Evolutionary conservation across 345 rosid genomes (phyloP).

Genomic region (Aquilaria yunnanensis): DNA sequence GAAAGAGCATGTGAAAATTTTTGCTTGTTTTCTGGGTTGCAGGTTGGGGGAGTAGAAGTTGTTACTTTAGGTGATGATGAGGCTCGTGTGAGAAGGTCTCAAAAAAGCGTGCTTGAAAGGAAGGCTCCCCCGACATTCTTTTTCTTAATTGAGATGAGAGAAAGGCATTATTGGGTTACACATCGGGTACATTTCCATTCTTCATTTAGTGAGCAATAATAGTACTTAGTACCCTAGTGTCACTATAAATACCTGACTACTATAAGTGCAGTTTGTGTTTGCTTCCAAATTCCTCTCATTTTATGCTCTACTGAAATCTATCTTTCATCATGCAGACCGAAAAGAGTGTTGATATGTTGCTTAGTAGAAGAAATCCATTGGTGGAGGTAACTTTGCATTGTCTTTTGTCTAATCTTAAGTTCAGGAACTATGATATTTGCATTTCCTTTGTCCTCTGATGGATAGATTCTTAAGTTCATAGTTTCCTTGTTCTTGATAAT

Average conservation of each 20-base stretch:
- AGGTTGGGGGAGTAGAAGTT: slow-evolving; percentile 61
- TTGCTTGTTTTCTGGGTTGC: slow-evolving; percentile 10
- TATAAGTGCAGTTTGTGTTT: neutral
- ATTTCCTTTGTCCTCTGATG: neutral
- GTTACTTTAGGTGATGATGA: slow-evolving; percentile 69
- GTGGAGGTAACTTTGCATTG: slow-evolving; percentile 44
- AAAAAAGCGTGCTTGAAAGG: slow-evolving; percentile 63
- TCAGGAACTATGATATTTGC: neutral
- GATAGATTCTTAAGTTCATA: neutral
- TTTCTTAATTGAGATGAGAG: slow-evolving; percentile 69
- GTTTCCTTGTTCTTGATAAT: neutral
- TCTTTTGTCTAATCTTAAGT: too few relatives aligned
- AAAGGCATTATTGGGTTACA: slow-evolving; percentile 50
- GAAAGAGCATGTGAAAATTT: neutral
- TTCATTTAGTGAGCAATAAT: neutral
- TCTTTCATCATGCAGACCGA: slow-evolving; percentile 38
- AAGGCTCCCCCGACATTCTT: slow-evolving; percentile 65
- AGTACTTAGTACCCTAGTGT: neutral
- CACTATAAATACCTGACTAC: neutral
- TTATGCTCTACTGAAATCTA: neutral
- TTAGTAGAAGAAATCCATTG: slow-evolving; percentile 42
- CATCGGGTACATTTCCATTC: slow-evolving; percentile 36
- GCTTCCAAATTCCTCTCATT: neutral
- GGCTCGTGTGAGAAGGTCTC: slow-evolving; percentile 52
- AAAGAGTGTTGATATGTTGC: slow-evolving; percentile 67